These are phyloP conservation scores for Lanmaoa pseudosensibilis DNA, from an alignment of 768 basidiomycete species.

Conservation along the genomic window DNA sequence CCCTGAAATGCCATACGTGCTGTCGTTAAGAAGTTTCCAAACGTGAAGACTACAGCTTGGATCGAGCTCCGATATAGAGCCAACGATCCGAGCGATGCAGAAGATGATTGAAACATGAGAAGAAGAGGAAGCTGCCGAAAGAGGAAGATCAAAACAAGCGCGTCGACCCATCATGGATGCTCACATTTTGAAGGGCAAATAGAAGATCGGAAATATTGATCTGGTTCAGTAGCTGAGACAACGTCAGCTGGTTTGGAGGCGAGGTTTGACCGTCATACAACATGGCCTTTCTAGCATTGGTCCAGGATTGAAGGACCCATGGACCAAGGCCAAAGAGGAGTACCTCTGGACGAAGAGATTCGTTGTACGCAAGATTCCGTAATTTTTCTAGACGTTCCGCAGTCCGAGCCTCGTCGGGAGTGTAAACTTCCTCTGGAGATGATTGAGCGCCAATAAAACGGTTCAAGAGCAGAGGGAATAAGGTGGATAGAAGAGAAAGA, in stretches of 20 bases:
- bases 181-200: conserved; percentile 67
- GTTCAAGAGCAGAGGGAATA: conserved; percentile 59
- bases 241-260: conserved; percentile 37
- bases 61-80: conserved; percentile 79
- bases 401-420: conserved; percentile 57
- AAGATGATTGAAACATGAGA: conserved; percentile 67
- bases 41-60: conserved; percentile 66
- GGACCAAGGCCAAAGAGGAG: conserved; percentile 79
- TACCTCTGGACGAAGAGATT: conserved; percentile 76
- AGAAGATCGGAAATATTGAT: conserved; percentile 65
- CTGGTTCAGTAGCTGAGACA: conserved; percentile 50
- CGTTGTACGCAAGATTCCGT: conserved; percentile 73
- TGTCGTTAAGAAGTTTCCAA: conserved; percentile 61
- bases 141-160: conserved; percentile 14
- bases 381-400: conserved; percentile 73
- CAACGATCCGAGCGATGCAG: conserved; percentile 77
- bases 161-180: conserved; percentile 27
- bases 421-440: conserved; percentile 46
- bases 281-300: conserved; percentile 57
- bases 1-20: conserved; percentile 78
- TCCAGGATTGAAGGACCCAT: conserved; percentile 84
- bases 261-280: conserved; percentile 53
- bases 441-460: conserved; percentile 46
- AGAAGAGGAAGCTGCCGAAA: conserved; percentile 66
- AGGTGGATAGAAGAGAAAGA: conserved; percentile 59